Evolutionary conservation across 257 asterid species (phyloP), one percentile per base, ranked within the genome.

Genomic region (Misopates orontium): DNA sequence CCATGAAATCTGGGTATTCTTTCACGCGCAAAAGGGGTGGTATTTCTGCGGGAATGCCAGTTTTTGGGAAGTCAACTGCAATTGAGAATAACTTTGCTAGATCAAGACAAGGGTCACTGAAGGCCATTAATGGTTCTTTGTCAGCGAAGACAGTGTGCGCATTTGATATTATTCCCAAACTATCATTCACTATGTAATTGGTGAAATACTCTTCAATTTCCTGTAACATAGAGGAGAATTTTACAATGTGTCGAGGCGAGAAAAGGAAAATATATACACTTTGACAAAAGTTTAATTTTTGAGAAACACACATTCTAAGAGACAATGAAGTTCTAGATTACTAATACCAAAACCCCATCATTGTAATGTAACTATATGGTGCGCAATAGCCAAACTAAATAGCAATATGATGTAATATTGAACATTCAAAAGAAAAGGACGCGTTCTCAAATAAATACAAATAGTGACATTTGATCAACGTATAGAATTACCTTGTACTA

Each of bases 1-100:
- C 98, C 98, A 92, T 92, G 84, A 92, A 92, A 70, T 92, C 98
- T 0, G 98, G 98, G 54, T 84, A 92, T 31, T 79, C 88, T 75
- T 82, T 87, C 39, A 78, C 93, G 4, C 97, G 96, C 11, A 92
- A 68, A 22, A 81, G 16, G 24, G 91, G 20, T 5, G 98, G 95
- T 67, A 92, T 87, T 74, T 71, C 88, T 4, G 98, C 98, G 0
- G 98, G 97, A 63, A 92, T 64, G 9, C 97, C 98, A 0, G 98
- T 92, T 67, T 89, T 89, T 0, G 97, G 95, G 22, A 92, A 92
- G 73, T 89, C 98, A 12, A 92, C 98, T 12, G 98, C 98, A 1
- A 87, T 78, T 0, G 98, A 85, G 78, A 69, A 80, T 53, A 91
- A 69, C 28, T 48, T 23, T n/a, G 98, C 95, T 8, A 91, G 87